Evolutionary conservation across 768 basidiomycete genomes (phyloP), one percentile per base, ranked within the genome.

Genomic region (Termitomyces sp.): DNA sequence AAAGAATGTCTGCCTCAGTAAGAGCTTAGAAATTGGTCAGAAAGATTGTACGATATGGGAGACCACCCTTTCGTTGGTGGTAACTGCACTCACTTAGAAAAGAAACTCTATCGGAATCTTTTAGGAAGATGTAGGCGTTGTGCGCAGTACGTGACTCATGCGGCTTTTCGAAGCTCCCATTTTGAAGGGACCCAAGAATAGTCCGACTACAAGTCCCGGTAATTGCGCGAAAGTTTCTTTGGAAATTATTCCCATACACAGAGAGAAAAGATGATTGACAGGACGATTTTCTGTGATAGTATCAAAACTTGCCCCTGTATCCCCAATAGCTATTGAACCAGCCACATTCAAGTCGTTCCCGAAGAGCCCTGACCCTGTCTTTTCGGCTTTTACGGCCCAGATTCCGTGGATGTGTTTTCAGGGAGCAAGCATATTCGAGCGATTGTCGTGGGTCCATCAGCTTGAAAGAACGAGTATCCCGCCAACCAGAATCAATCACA

Each of bases 211-310:
- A 33, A n/a, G 41, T 30, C 44, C 65, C 65, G 63, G 64, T 54
- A 33, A 56, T 57, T 54, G 53, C 56, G 54, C 16, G 24, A 46
- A 52, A 49, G 45, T 45, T 35, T 52, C 52, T 28, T 14, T 50
- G 32, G 14, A 35, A 22, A n/a, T 36, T 50, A 35, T 50, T 33
- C 11, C 30, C 13, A 18, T 13, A 49, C n/a, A 13, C 20, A 8
- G 22, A 50, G 32, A 53, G 60, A 57, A 56, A 24, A 55, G 54
- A 30, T 60, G 56, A 62, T 64, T 58, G 62, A 63, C 61, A 62
- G 50, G 36, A 30, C 20, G 33, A 41, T 58, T 55, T 44, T 55
- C 53, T 52, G 61, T 47, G 56, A 60, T 60, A 60, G 53, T 51
- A 63, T 63, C 59, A 56, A 49, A 58, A 51, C 44, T 49, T 18